Percentiles rank a stretch among this genome's conserved stretches.
Conservation (phyloP, 177 flowering plant genomes). For the Vitis hybrid region DNA sequence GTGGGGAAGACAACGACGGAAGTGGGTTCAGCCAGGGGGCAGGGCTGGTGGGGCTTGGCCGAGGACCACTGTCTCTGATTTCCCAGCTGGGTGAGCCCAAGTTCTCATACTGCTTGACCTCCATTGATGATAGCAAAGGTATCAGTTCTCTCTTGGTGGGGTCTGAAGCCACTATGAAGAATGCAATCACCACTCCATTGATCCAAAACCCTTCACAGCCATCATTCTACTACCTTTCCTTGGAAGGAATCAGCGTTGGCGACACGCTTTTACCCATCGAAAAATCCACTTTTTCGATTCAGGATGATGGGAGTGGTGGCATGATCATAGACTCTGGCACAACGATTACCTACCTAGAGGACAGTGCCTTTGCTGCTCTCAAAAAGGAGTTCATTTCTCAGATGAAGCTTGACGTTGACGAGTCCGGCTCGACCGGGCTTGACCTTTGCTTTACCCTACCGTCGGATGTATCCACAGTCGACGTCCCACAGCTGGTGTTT, state of each 20-base stretch:
- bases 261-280: constrained; percentile 44
- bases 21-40: constrained; percentile 68
- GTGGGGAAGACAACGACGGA: constrained; percentile 77
- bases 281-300: constrained; percentile 48
- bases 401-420: constrained; percentile 38
- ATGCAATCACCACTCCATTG: constrained; percentile 49
- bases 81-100: constrained; percentile 68
- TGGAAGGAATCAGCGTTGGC: constrained; percentile 85
- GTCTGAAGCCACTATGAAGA: constrained; percentile 33
- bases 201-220: constrained; percentile 59
- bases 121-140: constrained; percentile 47
- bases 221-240: constrained; percentile 68
- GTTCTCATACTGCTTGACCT: constrained; percentile 79
- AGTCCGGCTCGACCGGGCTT: constrained; percentile 49
- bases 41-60: constrained; percentile 83
- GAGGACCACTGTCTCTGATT: constrained; percentile 78
- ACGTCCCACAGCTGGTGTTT: constrained; percentile 62
- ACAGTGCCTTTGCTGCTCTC: constrained; percentile 41
- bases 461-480: constrained; percentile 19
- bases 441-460: constrained; percentile 75
- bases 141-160: constrained; percentile 69
- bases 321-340: constrained; percentile 91
- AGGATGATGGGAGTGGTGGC: constrained; percentile 73
- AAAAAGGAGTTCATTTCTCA: constrained; percentile 61
- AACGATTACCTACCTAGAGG: constrained; percentile 72